Conservation (phyloP, 2,329 filamentous ascomycete species). For the Endoconidiophora laricicola region DNA sequence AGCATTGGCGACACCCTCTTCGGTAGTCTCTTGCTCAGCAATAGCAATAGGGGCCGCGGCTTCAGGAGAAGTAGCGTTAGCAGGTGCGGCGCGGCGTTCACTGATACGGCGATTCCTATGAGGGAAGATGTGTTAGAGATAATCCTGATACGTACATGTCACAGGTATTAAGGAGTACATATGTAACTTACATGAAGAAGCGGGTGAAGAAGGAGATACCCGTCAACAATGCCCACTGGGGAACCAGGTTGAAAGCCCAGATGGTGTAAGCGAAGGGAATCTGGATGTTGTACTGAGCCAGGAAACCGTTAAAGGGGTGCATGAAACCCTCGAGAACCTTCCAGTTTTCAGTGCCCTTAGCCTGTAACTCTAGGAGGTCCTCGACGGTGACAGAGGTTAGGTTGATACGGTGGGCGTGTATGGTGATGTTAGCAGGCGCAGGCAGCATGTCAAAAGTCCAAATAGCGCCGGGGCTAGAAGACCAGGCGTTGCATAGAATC, state of each 20-base stretch:
- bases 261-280: conserved; percentile 51
- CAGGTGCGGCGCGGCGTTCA: not conserved
- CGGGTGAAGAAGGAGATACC: conserved; percentile 56
- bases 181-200: conserved; percentile 54
- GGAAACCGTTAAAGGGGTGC: conserved; percentile 57
- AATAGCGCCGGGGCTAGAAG: conserved; percentile 43
- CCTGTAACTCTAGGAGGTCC: conserved; percentile 43
- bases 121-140: not conserved
- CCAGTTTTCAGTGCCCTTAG: conserved; percentile 33
- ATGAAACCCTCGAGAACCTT: conserved; percentile 43
- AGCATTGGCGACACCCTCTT: not conserved
- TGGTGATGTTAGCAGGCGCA: conserved; percentile 43
- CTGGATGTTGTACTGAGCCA: conserved; percentile 44
- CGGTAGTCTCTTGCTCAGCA: not conserved
- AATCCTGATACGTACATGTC: not conserved
- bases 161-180: not conserved
- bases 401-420: conserved; percentile 52
- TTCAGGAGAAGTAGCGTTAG: conserved; percentile 1
- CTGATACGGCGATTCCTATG: conserved; percentile 8
- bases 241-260: conserved; percentile 48
- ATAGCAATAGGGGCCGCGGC: not conserved
- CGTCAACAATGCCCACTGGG: conserved; percentile 68
- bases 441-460: conserved; percentile 54
- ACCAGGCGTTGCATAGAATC: conserved; percentile 61
- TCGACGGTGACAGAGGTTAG: conserved; percentile 48